These are phyloP conservation scores for Tetradesmus lagerheimii DNA, from an alignment of 139 green algal species.

Conservation along the genomic window DNA sequence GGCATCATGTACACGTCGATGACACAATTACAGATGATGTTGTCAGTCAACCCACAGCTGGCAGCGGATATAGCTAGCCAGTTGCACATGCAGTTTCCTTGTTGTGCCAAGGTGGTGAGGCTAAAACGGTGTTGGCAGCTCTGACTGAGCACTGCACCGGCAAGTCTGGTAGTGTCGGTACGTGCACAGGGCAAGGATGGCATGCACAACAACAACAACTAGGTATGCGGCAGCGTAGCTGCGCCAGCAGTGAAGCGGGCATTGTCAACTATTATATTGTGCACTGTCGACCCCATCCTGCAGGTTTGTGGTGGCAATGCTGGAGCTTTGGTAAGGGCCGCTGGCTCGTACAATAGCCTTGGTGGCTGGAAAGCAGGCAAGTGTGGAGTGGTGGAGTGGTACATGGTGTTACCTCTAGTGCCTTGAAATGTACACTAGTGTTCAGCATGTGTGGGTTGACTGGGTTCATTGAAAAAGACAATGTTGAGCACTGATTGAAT, in stretches of 20 bases:
- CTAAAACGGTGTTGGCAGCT: neutral
- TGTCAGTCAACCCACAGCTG: constrained; percentile 8
- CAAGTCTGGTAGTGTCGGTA: neutral
- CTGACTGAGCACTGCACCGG: constrained; percentile 14
- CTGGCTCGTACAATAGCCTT: too few species aligned
- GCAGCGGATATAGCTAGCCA: neutral
- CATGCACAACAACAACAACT: too few species aligned
- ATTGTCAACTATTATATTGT: constrained; percentile 7
- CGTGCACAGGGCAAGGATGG: constrained; percentile 12
- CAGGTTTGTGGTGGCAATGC: constrained; percentile 17
- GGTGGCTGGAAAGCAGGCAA: too few species aligned
- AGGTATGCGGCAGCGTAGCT: too few species aligned
- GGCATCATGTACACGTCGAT: neutral
- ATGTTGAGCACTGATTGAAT: too few species aligned
- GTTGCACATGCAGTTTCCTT: constrained; percentile 18
- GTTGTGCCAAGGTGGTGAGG: neutral
- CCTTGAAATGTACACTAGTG: too few species aligned
- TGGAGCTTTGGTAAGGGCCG: too few species aligned
- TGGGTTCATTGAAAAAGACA: too few species aligned
- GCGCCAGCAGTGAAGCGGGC: neutral
- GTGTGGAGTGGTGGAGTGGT: neutral
- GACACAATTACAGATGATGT: neutral
- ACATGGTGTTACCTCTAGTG: too few species aligned
- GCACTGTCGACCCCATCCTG: neutral
- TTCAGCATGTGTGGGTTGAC: too few species aligned